Base-by-base conservation (phyloP, 345 rosid genomes). In the Bretschneidera sinensis region DNA sequence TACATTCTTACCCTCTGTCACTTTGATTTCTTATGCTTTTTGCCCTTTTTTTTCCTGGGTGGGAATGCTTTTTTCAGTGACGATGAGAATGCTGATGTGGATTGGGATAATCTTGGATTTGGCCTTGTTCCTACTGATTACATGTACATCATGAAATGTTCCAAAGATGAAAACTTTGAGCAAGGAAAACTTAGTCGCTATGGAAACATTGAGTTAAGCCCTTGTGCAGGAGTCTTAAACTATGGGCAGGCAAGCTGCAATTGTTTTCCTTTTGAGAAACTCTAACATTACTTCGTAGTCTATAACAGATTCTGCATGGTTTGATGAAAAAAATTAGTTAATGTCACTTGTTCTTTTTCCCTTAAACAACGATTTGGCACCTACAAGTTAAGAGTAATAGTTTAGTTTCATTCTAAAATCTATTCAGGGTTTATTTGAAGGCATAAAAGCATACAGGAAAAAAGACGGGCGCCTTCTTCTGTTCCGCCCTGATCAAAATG, bases 81-180 rank as follows among this genome's bases (percentile, higher is more conserved):
- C 14, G 86, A 83, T 65, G 89, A 80, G 61, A 80, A 81, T 63
- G 95, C 79, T 31, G 85, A 85, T 48, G 60, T 86, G 76, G 95
- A 89, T 28, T 92, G 95, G 95, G 95, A 89, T 55, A 85, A 79
- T 53, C 89, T 89, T 16, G 92, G 98, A 51, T 92, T 92, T 52
- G 72, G 85, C 48, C 51, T 85, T 55, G 62, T 22, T 21, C 87
- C 92, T 15, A 69, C 89, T 43, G 96, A 87, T 67, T 85, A 77
- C 75, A 89, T 89, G 98, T 92, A 84, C 71, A 60, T 52, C 6
- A 85, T 75, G 85, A 87, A 71, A 70, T 81, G 88, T 69, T 66
- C 76, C 2, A 43, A 73, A 60, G 79, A 83, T 19, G 76, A 77
- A 0, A 61, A 43, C 19, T 92, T 85, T 39, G 73, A 67, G 55